Base-by-base conservation (phyloP, 805 yeast species). In the Spathaspora arborariae region DNA sequence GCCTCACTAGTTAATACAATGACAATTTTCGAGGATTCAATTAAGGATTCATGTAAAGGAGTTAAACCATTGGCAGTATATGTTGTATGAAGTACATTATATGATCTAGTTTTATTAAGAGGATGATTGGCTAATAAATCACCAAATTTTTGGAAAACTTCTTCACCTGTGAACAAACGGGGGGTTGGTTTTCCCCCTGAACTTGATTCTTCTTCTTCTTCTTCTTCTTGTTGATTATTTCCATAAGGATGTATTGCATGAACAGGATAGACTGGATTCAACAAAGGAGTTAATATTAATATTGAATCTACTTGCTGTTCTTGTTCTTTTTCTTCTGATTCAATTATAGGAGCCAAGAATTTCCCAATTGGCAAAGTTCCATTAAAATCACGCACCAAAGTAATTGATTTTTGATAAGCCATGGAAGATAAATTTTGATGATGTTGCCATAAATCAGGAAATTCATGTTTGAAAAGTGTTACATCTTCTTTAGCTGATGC, bases 51-150 rank as follows among this genome's bases (percentile, higher is more conserved):
- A 53, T 81, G 85, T 33, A 76, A 58, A 13, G 72, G 63, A n/a
- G 82, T 76, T 21, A 81, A 64, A 2, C 81, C 81, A 50, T 76
- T 74, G 4, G 75, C 83, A 0, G 84, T 79, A 53, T 81, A 81
- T 2, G 82, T 74, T 1, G 84, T 76, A 56, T 81, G 85, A 8
- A 74, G 55, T 1, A 81, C 79, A 47, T 76, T 75, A 52, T 74
- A 79, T 3, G 72, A 57, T 10, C 52, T 57, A 4, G 51, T 45
- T n/a, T 51, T 46, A 35, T 56, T 58, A 5, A 51, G 51, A 2
- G 62, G 57, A 43, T 70, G 73, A 35, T 67, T 60, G 6, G 79
- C 66, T 18, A 80, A 52, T 41, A 67, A 54, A 18, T 69, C 67
- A 7, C 84, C 84, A 54, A 80, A 77, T 34, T 74, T 72, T 51